Base-by-base conservation (phyloP, 768 basidiomycete genomes). In the Amanita subjunquillea region DNA sequence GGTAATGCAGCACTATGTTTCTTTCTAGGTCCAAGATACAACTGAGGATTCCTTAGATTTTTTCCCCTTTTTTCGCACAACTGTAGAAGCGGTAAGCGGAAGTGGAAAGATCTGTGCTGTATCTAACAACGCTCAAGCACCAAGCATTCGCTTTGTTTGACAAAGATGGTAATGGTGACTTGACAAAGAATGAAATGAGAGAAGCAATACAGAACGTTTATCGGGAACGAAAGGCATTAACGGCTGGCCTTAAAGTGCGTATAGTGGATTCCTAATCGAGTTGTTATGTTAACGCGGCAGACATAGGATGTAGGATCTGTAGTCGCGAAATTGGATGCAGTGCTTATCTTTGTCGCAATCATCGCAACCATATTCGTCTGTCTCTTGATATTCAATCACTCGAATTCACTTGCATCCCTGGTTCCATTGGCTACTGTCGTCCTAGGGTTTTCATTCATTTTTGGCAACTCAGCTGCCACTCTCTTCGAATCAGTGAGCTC, bases 401-500 rank as follows among this genome's bases (percentile, higher is more conserved):
- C 65, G 34, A 71, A 86, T 55, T 85, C 87, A 0, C 58, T 90
- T 27, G 72, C 79, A 8, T 88, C 87, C 0, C 74, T 91, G 32
- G 85, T 89, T 10, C 88, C 87, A 8, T 73, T 90, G 36, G 87
- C 86, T 2, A 87, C 87, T 1, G 78, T 89, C 57, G 78, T 89
- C 55, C 78, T 90, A 42, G 88, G 87, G 3, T 88, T 91, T 62
- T 88, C 85, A 10, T 91, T 91, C 69, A 79, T 91, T 54, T 91
- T 91, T 55, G 87, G 88, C 2, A 79, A 88, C 64, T 86, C 87
- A 2, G 88, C 88, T 1, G 82, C 85, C 56, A 82, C 79, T 0
- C 66, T 90, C 2, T 91, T 90, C 56, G 83, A 88, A 70, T 87
- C 85, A 47, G 85, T 85, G 55, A 51, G 77, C 64, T 9, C 2